Evolutionary conservation across 2,329 filamentous ascomycete species (phyloP).

Genomic region (Alternaria viburni): DNA sequence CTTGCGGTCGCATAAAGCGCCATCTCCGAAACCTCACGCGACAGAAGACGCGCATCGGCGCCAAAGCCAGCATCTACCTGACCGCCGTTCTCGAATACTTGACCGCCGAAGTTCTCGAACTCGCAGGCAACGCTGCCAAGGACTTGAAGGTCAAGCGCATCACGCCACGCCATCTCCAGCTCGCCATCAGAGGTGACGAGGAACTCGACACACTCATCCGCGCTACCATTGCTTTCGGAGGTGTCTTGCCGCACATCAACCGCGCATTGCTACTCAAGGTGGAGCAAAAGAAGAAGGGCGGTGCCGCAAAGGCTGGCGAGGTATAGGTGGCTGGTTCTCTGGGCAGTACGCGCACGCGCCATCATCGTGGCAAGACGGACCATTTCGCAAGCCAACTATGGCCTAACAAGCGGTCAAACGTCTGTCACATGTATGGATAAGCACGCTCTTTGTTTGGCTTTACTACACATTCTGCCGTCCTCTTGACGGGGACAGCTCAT

Average conservation of each 20-base stretch:
- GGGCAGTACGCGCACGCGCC: slow-evolving; percentile 3
- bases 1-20: slow-evolving; percentile 99
- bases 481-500: slow-evolving; percentile 11
- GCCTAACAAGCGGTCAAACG: not conserved
- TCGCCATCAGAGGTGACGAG: slow-evolving; percentile 97
- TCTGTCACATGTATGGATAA: slow-evolving; percentile 10
- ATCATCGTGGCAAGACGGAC: slow-evolving; percentile 1
- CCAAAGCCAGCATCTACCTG: slow-evolving; percentile 97
- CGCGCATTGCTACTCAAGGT: slow-evolving; percentile 94
- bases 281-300: slow-evolving; percentile 97
- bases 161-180: slow-evolving; percentile 94
- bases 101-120: slow-evolving; percentile 95
- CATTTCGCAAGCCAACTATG: not conserved
- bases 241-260: slow-evolving; percentile 99
- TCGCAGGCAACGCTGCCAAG: slow-evolving; percentile 98
- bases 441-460: slow-evolving; percentile 26
- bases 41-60: slow-evolving; percentile 99
- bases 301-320: slow-evolving; percentile 65
- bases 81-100: slow-evolving; percentile 98
- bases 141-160: slow-evolving; percentile 99
- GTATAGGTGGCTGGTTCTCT: slow-evolving; percentile 20
- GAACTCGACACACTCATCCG: slow-evolving; percentile 97
- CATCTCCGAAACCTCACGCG: slow-evolving; percentile 99
- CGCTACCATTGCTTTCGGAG: slow-evolving; percentile 96
- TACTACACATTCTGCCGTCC: slow-evolving; percentile 17